phyloP scores from a whole-genome alignment of 345 rosid genomes.

The Salix brachista region DNA sequence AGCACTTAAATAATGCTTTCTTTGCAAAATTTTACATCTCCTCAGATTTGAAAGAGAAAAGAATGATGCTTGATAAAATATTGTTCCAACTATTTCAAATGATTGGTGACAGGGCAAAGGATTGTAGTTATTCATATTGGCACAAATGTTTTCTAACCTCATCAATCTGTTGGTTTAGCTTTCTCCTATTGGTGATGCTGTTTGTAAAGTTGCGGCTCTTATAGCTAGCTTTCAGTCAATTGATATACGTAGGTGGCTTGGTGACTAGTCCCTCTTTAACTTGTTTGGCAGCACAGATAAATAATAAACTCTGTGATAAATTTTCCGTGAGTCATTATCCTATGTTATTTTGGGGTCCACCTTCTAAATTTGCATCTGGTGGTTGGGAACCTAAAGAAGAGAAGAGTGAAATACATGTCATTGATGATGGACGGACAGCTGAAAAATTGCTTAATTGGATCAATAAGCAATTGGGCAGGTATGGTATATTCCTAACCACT shows the following conservation, averaged over 20 bases:
- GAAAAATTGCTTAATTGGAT: constrained; percentile 83
- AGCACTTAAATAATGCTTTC: background rate
- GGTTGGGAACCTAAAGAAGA: constrained; percentile 62
- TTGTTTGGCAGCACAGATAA: constrained; percentile 87
- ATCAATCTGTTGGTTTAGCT: background rate
- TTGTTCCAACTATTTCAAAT: background rate
- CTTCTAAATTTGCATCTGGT: constrained; percentile 58
- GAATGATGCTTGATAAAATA: background rate
- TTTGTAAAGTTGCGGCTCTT: background rate
- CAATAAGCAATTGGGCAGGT: constrained; percentile 86
- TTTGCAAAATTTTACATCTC: background rate
- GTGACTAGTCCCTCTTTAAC: constrained; percentile 29
- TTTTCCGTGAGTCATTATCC: constrained; percentile 86
- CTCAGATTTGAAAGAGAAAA: background rate
- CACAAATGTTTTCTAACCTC: background rate
- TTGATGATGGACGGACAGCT: constrained; percentile 80
- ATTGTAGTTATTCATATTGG: background rate
- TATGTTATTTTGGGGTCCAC: constrained; percentile 84
- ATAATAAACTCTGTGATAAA: constrained; percentile 74
- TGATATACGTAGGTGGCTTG: constrained; percentile 11
- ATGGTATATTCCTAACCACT: constrained; percentile 20
- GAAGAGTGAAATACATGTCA: constrained; percentile 45
- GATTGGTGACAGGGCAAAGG: background rate
- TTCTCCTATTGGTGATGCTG: background rate
- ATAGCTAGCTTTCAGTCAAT: background rate